Evolutionary conservation across 2,329 filamentous ascomycete genomes (phyloP), one percentile per base, ranked within the genome.

Genomic region (Colletotrichum brevisporum): DNA sequence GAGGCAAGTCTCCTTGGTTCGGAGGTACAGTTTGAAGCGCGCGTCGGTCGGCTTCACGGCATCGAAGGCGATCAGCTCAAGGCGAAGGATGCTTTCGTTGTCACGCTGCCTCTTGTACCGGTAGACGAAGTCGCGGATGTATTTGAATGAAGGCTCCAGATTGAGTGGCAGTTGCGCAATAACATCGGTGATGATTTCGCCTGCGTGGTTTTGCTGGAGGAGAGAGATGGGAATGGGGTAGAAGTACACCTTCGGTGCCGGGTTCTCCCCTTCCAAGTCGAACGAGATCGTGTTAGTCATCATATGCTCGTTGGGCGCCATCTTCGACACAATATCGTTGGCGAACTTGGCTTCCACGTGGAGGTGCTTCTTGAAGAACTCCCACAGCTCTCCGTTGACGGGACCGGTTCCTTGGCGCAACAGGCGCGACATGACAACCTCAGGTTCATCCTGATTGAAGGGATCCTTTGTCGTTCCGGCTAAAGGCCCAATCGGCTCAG

Each of bases 1-100:
- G 41, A 82, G 80, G 6, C 52, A 69, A 0, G 79, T 82, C 2
- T 72, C 43, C 13, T 75, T 73, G 12, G 62, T 71, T 13, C 81
- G 73, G 16, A 80, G 73, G 66, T 82, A 83, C 43, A 83, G 72
- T 58, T 82, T 81, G 39, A 82, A 70, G 3, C 80, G 76, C 1
- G 79, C 78, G 2, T 76, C 56, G 0, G 57, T 41, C 0, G 73
- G 65, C 2, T 71, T 54, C 3, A 80, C 71, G 6, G 76, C 71
- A 55, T 82, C 81, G 13, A 82, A 73, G 0, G 78, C 79, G 21
- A 82, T 48, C 68, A 81, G 78, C 9, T 68, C 65, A 41, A 64
- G 43, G 5, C 65, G 53, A 16, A 68, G 41, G 15, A 67, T 67
- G 18, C 12, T 36, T 18, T 63, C 45, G 53, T 53, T 63, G 39